Conservation (phyloP, 2,329 filamentous ascomycete species). For the Fusarium hainanense region DNA sequence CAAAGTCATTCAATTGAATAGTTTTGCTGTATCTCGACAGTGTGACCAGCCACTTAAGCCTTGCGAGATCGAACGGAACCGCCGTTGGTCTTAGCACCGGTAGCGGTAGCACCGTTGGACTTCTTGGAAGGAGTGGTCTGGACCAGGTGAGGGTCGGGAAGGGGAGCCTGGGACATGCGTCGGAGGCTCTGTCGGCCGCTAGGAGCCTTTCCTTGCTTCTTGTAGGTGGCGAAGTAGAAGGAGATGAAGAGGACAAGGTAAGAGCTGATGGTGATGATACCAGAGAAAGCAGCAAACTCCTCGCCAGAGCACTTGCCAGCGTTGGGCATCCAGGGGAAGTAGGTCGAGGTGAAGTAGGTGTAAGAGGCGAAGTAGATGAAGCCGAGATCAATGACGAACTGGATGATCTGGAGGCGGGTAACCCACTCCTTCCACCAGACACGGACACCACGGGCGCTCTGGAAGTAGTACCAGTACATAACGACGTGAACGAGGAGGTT, state of each 20-base stretch:
- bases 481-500: conserved; percentile 96
- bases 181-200: conserved; percentile 83
- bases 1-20: background rate
- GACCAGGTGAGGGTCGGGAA: conserved; percentile 82
- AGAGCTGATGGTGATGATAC: conserved; percentile 90
- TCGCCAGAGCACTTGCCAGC: conserved; percentile 89
- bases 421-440: conserved; percentile 99
- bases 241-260: conserved; percentile 99
- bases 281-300: conserved; percentile 94
- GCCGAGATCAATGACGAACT: conserved; percentile 96
- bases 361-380: conserved; percentile 99
- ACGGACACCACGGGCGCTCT: conserved; percentile 91
- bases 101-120: conserved; percentile 64
- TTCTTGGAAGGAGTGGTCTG: conserved; percentile 60
- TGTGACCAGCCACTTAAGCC: conserved; percentile 56
- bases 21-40: background rate
- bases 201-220: conserved; percentile 81
- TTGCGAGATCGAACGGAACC: conserved; percentile 75
- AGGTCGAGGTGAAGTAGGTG: conserved; percentile 95
- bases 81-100: conserved; percentile 68
- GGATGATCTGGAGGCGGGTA: conserved; percentile 94
- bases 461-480: conserved; percentile 99
- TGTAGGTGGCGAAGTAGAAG: conserved; percentile 98
- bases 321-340: conserved; percentile 88
- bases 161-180: conserved; percentile 72